Evolutionary conservation across 2,329 filamentous ascomycete genomes (phyloP), one percentile per base, ranked within the genome.

Genomic region (Pseudogymnoascus sp.): DNA sequence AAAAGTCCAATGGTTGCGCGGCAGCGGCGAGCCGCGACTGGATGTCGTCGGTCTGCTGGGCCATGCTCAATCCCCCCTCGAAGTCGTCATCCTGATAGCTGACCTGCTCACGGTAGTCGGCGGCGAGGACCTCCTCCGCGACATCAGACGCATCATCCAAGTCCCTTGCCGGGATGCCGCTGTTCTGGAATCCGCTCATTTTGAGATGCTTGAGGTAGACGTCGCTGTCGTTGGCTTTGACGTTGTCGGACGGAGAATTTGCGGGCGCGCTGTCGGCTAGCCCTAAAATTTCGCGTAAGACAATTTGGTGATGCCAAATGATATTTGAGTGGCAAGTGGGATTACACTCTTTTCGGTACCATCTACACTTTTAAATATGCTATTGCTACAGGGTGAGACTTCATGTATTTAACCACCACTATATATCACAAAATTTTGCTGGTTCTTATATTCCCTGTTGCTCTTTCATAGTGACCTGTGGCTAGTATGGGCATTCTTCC

Each of bases 91-190:
- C 92, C 72, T 96, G 91, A 73, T 93, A 97, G 75, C 94, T 91
- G 70, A 96, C 91, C 78, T 97, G 93, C 80, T 97, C 91, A 75
- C 87, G 88, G 84, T 97, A 97, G 79, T 97, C 92, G 78, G 92
- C 91, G 72, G 92, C 94, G 69, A 99, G 85, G 71, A 89, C 89
- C 80, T 97, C 94, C 83, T 97, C 93, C 80, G 97, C 92, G 68
- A 91, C 89, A 76, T 97, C 94, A 74, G 91, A 96, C 75, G 95
- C 92, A 77, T 93, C 89, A 71, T 86, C 86, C 64, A 85, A 77
- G 69, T 81, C 78, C 75, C 84, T 83, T 73, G 80, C 75, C 68
- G 83, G 81, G 73, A 82, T 80, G 72, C 78, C 78, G 72, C 82
- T 82, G 74, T 85, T 87, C 73, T 84, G 80, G 73, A 83, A 84